Conservation (phyloP, 345 rosid species). For the Nephelium lappaceum region DNA sequence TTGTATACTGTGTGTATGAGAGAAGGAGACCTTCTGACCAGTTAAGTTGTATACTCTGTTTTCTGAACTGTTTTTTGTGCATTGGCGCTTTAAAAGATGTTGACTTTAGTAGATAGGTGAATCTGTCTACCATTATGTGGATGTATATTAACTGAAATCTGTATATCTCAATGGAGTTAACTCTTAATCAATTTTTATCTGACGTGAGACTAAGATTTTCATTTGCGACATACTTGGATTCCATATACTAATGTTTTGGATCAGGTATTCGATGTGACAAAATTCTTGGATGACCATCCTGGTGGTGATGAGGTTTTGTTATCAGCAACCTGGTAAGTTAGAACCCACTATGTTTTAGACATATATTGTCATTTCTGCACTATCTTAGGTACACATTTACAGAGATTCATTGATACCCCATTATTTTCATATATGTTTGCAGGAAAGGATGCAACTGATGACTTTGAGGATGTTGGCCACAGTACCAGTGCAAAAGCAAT, state of each 20-base stretch:
- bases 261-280: constrained; percentile 75
- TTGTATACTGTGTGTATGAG: too few relatives aligned
- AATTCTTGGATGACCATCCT: constrained; percentile 83
- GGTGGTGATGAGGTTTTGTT: constrained; percentile 81
- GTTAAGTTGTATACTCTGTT: too few relatives aligned
- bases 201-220: not conserved
- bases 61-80: too few relatives aligned
- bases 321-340: constrained; percentile 59
- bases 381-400: not conserved
- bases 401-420: not conserved
- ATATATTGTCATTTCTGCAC: not conserved
- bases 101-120: not conserved
- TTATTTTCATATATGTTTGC: not conserved
- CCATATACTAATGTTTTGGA: constrained; percentile 12
- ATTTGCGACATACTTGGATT: not conserved
- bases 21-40: too few relatives aligned
- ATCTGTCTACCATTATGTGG: not conserved
- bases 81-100: too few relatives aligned
- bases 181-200: not conserved
- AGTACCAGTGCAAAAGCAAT: constrained; percentile 78
- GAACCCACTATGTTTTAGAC: not conserved
- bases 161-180: not conserved
- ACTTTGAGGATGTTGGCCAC: constrained; percentile 95
- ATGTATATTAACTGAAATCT: too few relatives aligned
- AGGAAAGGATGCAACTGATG: constrained; percentile 96